Evolutionary conservation across 1,284 basidiomycete species (phyloP).

Genomic region (Ustilago shanxiensis): DNA sequence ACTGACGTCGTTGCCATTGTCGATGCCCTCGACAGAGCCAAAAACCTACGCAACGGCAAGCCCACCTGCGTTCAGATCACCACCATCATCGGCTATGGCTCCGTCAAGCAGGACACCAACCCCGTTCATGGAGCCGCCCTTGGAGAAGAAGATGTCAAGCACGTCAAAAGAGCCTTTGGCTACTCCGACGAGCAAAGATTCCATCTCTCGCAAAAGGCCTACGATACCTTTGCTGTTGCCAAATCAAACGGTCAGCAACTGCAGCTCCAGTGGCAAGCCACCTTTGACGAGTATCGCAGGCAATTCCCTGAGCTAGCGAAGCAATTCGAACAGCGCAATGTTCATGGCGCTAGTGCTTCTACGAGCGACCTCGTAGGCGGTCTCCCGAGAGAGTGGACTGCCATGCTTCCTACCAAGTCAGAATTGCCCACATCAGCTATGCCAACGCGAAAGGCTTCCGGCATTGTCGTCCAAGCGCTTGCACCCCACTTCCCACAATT

Average conservation of each 20-base stretch:
- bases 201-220: conserved; percentile 81
- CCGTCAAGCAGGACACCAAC: conserved; percentile 90
- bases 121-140: conserved; percentile 91
- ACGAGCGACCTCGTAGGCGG: conserved; percentile 75
- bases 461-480: conserved; percentile 84
- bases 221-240: conserved; percentile 77
- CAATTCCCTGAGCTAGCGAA: conserved; percentile 85
- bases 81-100: conserved; percentile 93
- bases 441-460: conserved; percentile 91
- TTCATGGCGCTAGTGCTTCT: conserved; percentile 47
- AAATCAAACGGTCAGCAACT: conserved; percentile 80
- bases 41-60: conserved; percentile 79
- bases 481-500: conserved; percentile 81
- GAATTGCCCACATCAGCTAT: conserved; percentile 83
- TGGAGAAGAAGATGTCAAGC: conserved; percentile 87
- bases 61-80: conserved; percentile 86
- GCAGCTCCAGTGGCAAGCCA: conserved; percentile 81
- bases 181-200: conserved; percentile 82
- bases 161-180: conserved; percentile 86
- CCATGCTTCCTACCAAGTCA: conserved; percentile 84
- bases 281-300: conserved; percentile 79
- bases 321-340: conserved; percentile 82
- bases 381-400: conserved; percentile 86
- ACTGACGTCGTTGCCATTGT: conserved; percentile 66
- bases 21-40: conserved; percentile 82